phyloP scores from a whole-genome alignment of 768 basidiomycete species.

The Daedaleopsis nitida region DNA sequence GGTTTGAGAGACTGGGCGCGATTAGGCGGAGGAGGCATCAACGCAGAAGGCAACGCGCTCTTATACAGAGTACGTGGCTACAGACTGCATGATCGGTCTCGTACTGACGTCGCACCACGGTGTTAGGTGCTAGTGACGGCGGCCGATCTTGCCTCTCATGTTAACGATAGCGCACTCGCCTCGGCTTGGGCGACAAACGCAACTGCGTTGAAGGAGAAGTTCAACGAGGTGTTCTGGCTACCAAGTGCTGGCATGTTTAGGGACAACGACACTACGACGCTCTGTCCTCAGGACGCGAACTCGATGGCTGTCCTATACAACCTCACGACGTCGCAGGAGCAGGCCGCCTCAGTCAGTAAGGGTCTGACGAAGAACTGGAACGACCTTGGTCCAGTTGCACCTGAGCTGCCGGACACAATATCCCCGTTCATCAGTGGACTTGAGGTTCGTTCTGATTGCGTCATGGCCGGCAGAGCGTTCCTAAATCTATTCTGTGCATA shows the following conservation, averaged over 20 bases:
- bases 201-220: conserved; percentile 47
- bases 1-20: conserved; percentile 61
- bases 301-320: conserved; percentile 57
- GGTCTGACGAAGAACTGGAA: conserved; percentile 57
- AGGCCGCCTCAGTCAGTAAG: conserved; percentile 45
- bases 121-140: conserved; percentile 50
- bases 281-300: conserved; percentile 61
- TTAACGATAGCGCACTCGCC: conserved; percentile 39
- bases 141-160: conserved; percentile 43
- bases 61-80: conserved; percentile 43
- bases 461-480: not conserved
- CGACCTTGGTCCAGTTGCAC: conserved; percentile 50
- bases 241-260: conserved; percentile 49
- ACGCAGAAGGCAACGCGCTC: conserved; percentile 58
- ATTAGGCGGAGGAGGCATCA: conserved; percentile 55
- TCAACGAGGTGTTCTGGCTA: conserved; percentile 57
- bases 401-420: conserved; percentile 60
- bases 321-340: conserved; percentile 42
- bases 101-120: not conserved
- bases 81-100: too few relatives aligned
- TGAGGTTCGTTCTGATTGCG: conserved; percentile 41
- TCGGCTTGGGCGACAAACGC: conserved; percentile 46
- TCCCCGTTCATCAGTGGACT: conserved; percentile 61
- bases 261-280: conserved; percentile 54
- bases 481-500: conserved; percentile 19